These are phyloP conservation scores for Saccharomycopsis amapae DNA, from an alignment of 805 yeast species.

Conservation along the genomic window DNA sequence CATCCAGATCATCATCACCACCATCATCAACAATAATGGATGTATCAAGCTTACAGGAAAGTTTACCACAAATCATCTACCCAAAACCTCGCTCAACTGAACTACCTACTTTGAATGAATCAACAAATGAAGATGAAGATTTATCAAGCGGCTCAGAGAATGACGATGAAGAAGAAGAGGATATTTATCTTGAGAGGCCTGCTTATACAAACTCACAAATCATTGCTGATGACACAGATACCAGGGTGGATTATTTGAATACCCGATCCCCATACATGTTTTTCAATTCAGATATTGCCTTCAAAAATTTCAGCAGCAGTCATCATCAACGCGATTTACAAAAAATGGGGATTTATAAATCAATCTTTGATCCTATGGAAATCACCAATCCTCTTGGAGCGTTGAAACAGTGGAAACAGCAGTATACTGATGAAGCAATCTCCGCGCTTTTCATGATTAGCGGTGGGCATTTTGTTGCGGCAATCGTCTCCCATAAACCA, in stretches of 20 bases:
- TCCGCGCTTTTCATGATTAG: slow-evolving; percentile 91
- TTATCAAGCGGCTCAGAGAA: no score
- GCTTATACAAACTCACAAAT: no score
- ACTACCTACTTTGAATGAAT: background rate
- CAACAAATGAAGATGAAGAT: slow-evolving; percentile 22
- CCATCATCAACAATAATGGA: background rate
- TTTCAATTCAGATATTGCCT: slow-evolving; percentile 38
- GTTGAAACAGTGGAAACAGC: slow-evolving; percentile 34
- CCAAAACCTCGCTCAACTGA: background rate
- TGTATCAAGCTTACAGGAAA: background rate
- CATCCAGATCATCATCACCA: background rate
- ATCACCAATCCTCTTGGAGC: slow-evolving; percentile 43
- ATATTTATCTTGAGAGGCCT: background rate
- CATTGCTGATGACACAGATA: background rate
- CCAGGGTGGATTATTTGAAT: slow-evolving; percentile 31
- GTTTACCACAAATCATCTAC: slow-evolving; percentile 1
- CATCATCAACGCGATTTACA: slow-evolving; percentile 30
- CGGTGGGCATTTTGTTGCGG: slow-evolving; percentile 98
- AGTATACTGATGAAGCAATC: slow-evolving; percentile 26
- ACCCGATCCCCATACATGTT: slow-evolving; percentile 65
- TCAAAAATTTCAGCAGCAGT: background rate
- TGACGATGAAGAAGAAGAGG: slow-evolving; percentile 4
- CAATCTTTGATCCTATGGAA: slow-evolving; percentile 41
- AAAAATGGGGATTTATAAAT: slow-evolving; percentile 63
- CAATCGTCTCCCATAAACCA: slow-evolving; percentile 71